phyloP scores from a whole-genome alignment of 768 basidiomycete species.

The Cubamyces lactineus region DNA sequence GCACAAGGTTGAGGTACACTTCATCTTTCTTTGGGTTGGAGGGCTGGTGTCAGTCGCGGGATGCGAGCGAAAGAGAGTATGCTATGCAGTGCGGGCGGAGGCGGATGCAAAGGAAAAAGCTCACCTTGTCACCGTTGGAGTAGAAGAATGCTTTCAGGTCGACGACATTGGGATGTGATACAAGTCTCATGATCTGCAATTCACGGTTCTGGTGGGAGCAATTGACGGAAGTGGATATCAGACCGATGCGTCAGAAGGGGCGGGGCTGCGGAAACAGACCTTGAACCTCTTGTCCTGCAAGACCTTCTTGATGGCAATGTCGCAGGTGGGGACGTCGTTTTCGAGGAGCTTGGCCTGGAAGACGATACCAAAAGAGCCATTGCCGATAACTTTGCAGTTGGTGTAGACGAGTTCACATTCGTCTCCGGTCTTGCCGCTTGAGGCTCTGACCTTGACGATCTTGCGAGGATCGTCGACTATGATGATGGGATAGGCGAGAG shows the following conservation, averaged over 20 bases:
- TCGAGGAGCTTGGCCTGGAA: conserved; percentile 90
- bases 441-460: conserved; percentile 93
- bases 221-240: not conserved
- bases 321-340: conserved; percentile 57
- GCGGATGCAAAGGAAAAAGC: conserved; percentile 27
- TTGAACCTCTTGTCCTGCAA: conserved; percentile 99
- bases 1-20: conserved; percentile 98
- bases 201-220: conserved; percentile 84
- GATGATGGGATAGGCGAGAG: conserved; percentile 32
- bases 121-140: conserved; percentile 98
- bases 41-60: conserved; percentile 23
- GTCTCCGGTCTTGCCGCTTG: conserved; percentile 91
- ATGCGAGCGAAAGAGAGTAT: conserved; percentile 1
- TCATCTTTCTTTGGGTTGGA: conserved; percentile 83
- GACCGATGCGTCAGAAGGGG: conserved; percentile 1
- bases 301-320: conserved; percentile 99
- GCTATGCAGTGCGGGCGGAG: conserved; percentile 3
- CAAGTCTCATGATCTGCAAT: conserved; percentile 97
- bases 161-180: conserved; percentile 96
- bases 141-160: conserved; percentile 99
- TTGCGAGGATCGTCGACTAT: conserved; percentile 96
- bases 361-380: conserved; percentile 99
- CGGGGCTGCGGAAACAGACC: conserved; percentile 53
- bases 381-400: conserved; percentile 97
- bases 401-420: conserved; percentile 90